Base-by-base conservation (phyloP, 345 rosid species). In the Excoecaria agallocha region DNA sequence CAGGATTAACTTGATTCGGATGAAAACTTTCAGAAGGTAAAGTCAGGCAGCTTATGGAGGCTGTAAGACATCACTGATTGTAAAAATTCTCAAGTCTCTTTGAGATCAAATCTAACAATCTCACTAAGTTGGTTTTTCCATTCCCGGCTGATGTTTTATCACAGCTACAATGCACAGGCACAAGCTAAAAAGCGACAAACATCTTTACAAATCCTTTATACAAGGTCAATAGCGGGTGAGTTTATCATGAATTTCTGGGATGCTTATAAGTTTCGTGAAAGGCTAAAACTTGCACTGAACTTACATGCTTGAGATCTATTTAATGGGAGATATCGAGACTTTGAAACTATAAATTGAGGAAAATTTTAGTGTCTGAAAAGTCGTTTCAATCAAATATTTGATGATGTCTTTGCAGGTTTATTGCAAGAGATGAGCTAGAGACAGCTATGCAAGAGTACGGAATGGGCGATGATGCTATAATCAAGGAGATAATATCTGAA, bases 61-160 rank as follows among this genome's bases (percentile, higher is more conserved):
- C n/a, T n/a, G n/a, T n/a, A n/a, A n/a, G n/a, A n/a, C n/a, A n/a
- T n/a, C n/a, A 17, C n/a, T 46, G 16, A 61, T 12, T 19, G 35
- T 22, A n/a, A 43, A 3, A 45, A 25, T 22, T 38, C 45, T 25
- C 41, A 1, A 8, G 19, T 20, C 13, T 43, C 4, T 51, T 59
- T 30, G 6, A 1, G 12, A 51, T 15, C 35, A 15, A 51, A 62
- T 52, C 6, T 24, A 45, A 41, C 3, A 16, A 35, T 38, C 73
- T 74, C 15, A 71, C 35, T 24, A 41, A 19, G 8, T 52, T 62
- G 0, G 7, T 6, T 41, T 60, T 38, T 68, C n/a, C 6, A 45
- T 45, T 74, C 48, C 82, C 80, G 86, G 86, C 83, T 62, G 86
- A 83, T 75, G 81, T 77, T 83, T 83, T 67, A 80, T 83, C 49